A percentile compares a stretch with the other conserved stretches of the same genome.
These are phyloP conservation scores for Daedaleopsis nitida DNA, from an alignment of 768 basidiomycete genomes.

Conservation along the genomic window DNA sequence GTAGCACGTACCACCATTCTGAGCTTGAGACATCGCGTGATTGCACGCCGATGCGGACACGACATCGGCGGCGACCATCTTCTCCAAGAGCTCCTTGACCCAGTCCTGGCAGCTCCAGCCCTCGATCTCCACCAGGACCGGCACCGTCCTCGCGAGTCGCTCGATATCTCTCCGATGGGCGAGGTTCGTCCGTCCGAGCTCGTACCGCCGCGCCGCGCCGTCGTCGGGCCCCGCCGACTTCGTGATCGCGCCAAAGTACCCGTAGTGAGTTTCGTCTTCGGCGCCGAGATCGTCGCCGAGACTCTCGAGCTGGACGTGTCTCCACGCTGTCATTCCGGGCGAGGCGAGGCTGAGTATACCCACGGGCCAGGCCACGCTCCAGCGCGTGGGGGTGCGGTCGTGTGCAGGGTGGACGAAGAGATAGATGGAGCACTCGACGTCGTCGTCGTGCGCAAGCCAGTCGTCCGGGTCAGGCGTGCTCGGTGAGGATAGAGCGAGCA, in stretches of 20 bases:
- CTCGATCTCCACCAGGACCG: slow-evolving; percentile 4
- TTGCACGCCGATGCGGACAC: slow-evolving; percentile 2
- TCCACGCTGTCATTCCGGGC: slow-evolving; percentile 9
- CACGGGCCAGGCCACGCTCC: slow-evolving; percentile 15
- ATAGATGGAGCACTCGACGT: slow-evolving; percentile 11
- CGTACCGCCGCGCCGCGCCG: slow-evolving; percentile 8
- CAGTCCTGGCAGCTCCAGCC: slow-evolving; percentile 10
- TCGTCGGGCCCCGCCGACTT: slow-evolving; percentile 16
- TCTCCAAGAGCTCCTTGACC: slow-evolving; percentile 9
- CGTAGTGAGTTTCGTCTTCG: slow-evolving; percentile 11
- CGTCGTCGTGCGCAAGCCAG: slow-evolving; percentile 19
- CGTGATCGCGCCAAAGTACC: slow-evolving; percentile 14
- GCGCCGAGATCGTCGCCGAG: slow-evolving; percentile 11
- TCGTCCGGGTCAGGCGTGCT: slow-evolving; percentile 9
- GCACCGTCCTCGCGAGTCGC: slow-evolving; percentile 8
- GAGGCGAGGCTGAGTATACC: neutral
- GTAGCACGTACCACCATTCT: neutral
- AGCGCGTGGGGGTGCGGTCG: slow-evolving; percentile 8
- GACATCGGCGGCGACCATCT: slow-evolving; percentile 9
- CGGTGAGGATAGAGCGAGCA: neutral
- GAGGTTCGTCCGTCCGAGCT: slow-evolving; percentile 5
- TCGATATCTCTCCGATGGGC: slow-evolving; percentile 9
- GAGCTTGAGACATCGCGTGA: neutral
- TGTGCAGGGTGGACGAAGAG: slow-evolving; percentile 17
- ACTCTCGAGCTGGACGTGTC: slow-evolving; percentile 15